Base-by-base conservation (phyloP, 1,284 basidiomycete genomes). In the Apiotrichum montevideense region DNA sequence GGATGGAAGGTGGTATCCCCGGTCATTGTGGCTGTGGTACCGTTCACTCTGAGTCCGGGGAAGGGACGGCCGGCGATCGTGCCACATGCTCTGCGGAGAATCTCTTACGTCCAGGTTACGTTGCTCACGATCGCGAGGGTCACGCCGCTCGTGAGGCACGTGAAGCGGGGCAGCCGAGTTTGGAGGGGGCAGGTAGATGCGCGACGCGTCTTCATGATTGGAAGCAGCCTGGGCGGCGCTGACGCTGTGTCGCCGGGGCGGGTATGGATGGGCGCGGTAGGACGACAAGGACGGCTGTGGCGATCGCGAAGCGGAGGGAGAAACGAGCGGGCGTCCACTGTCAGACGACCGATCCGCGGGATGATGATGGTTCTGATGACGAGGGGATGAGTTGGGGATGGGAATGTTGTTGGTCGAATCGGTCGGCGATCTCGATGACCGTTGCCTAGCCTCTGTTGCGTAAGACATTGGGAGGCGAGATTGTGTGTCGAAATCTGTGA, bases 161-260 rank as follows among this genome's bases (percentile, higher is more conserved):
- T 57, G 55, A 9, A 63, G 52, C 6, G 57, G 56, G 2, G 61
- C 47, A 4, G 47, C 51, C 33, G 52, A 55, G 49, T 60, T 60
- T n/a, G 61, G 61, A 14, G 61, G 61, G 3, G 61, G 61, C 3
- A 63, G 51, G 46, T 51, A 50, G 43, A 49, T 55, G 33, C 54
- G 46, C 4, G 46, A 35, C 5, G 35, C 15, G 14, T 50, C 47
- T 9, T 56, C 41, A 14, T 45, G 49, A 11, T 6, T 32, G 2
- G 41, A 34, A 6, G 46, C 49, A 15, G 55, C 39, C 43, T 51
- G 50, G 39, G 35, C 41, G 2, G 46, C 29, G 47, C 46, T 43
- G 40, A 49, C 46, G 29, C 49, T 59, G 44, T 45, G 49, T 29
- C 52, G 49, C 35, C 53, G 56, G 6, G 11, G 56, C 52, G 52